These are phyloP conservation scores for Malania oleifera DNA, from an alignment of 164 flowering plant species.

Conservation along the genomic window DNA sequence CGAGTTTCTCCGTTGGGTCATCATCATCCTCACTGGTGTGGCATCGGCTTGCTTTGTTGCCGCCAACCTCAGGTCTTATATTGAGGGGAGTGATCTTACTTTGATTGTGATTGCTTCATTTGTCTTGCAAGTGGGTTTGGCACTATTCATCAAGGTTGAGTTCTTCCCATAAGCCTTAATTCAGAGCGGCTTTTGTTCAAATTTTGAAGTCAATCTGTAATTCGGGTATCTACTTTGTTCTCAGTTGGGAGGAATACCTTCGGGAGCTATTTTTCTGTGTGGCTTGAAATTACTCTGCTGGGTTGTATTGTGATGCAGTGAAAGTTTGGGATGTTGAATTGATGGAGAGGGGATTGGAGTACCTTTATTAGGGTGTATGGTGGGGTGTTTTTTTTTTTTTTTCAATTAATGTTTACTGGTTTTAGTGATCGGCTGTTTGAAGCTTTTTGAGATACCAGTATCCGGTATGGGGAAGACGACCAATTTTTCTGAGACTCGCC, in stretches of 20 bases:
- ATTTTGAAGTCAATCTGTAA: no score
- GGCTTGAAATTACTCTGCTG: neutral
- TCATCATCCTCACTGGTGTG: slow-evolving; percentile 53
- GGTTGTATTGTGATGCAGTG: neutral
- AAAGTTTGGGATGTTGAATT: neutral
- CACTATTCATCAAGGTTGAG: slow-evolving; percentile 81
- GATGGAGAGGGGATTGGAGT: no score
- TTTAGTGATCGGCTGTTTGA: neutral
- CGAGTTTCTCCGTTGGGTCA: slow-evolving; percentile 78
- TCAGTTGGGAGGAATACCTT: neutral
- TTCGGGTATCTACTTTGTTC: neutral
- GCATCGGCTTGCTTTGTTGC: slow-evolving; percentile 83
- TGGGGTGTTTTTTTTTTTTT: no score
- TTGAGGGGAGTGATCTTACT: slow-evolving; percentile 46
- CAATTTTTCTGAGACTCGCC: no score
- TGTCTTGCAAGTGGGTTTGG: slow-evolving; percentile 68
- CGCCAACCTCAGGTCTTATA: slow-evolving; percentile 52
- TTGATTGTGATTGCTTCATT: slow-evolving; percentile 60
- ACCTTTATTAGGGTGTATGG: no score
- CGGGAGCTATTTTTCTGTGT: slow-evolving; percentile 4
- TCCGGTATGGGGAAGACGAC: neutral
- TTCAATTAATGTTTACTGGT: no score
- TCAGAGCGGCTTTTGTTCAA: no score
- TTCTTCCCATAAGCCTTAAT: slow-evolving; percentile 50
- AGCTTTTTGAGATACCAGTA: slow-evolving; percentile 1